Evolutionary conservation across 129 eudicot species (phyloP).

Genomic region (Tagetes erecta): DNA sequence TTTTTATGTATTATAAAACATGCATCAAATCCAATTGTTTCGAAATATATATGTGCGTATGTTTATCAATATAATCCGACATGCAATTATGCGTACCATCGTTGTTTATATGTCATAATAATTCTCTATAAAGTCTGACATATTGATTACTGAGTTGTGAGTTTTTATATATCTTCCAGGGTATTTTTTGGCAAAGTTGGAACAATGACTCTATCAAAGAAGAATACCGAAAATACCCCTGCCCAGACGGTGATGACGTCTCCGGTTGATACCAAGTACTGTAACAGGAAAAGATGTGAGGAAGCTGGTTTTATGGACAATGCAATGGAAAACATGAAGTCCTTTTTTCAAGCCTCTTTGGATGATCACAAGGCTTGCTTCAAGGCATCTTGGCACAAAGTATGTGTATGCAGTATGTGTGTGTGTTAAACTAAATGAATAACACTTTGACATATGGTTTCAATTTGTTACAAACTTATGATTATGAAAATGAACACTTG

Average conservation of each 20-base stretch:
- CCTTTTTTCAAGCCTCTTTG: constrained; percentile 27
- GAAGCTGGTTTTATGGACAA: constrained; percentile 26
- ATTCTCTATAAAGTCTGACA: neutral
- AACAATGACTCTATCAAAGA: neutral
- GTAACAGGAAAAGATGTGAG: constrained; percentile 14
- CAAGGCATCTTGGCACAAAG: constrained; percentile 36
- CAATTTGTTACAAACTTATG: neutral
- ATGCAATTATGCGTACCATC: too few relatives aligned
- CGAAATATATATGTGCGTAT: too few relatives aligned
- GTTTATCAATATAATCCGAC: too few relatives aligned
- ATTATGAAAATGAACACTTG: neutral
- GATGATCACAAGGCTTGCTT: constrained; percentile 39
- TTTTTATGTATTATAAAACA: too few relatives aligned
- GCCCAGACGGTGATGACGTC: neutral
- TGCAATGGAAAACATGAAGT: constrained; percentile 26
- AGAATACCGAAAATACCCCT: constrained; percentile 25
- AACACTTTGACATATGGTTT: too few relatives aligned
- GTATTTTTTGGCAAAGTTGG: neutral
- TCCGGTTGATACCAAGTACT: constrained; percentile 18
- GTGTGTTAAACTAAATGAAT: neutral
- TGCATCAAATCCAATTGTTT: neutral
- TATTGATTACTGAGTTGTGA: neutral
- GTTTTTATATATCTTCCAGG: neutral
- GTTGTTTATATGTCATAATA: neutral
- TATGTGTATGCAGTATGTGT: constrained; percentile 15